phyloP scores from a whole-genome alignment of 2,329 filamentous ascomycete genomes.

The Colletotrichum cordylinicola region DNA sequence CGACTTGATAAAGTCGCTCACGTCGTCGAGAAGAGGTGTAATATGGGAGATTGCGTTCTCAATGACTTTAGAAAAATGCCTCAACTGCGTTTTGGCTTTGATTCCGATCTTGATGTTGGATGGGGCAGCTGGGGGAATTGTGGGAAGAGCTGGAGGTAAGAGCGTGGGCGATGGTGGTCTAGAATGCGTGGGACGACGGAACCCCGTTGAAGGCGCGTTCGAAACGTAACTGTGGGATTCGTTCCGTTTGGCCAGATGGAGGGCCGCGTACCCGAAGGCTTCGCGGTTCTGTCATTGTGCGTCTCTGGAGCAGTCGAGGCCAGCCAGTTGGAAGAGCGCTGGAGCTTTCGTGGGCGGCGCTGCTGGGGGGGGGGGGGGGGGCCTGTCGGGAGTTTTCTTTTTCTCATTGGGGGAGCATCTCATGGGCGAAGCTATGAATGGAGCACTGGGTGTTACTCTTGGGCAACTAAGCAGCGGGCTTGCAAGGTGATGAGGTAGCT shows the following conservation, averaged over 20 bases:
- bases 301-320: neutral
- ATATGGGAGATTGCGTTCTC: neutral
- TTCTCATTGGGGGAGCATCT: neutral
- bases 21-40: neutral
- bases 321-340: neutral
- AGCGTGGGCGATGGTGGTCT: neutral
- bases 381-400: constrained; percentile 5
- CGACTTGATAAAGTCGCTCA: neutral
- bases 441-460: neutral
- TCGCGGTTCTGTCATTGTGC: neutral
- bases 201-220: neutral
- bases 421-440: neutral
- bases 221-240: neutral
- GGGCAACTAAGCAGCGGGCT: constrained; percentile 1
- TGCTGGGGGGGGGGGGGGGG: neutral
- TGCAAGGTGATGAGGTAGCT: constrained; percentile 9
- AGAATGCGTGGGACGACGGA: neutral
- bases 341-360: neutral
- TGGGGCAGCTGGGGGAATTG: neutral
- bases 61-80: neutral
- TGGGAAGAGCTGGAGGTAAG: neutral
- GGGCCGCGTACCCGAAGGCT: neutral
- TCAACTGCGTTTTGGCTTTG: neutral
- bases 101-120: neutral
- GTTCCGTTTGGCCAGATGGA: neutral